Percentiles rank a stretch among this genome's conserved stretches.
Conservation (phyloP, 192 early-diverging fungal genomes). For the Helicostylum pulchrum region DNA sequence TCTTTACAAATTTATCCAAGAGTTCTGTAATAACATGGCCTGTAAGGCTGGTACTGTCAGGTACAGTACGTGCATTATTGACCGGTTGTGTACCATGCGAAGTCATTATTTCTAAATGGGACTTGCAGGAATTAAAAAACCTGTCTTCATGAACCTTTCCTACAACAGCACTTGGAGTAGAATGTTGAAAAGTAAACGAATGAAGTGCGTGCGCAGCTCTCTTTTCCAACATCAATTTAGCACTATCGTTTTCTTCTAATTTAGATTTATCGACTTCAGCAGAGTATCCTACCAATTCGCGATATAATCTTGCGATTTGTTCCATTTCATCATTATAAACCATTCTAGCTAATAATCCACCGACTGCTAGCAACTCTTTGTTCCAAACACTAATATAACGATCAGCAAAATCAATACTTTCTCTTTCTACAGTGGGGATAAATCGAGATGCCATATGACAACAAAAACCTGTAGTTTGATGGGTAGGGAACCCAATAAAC, state of each 20-base stretch:
- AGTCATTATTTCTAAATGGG: conserved; percentile 60
- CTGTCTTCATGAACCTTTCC: conserved; percentile 52
- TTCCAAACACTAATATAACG: conserved; percentile 76
- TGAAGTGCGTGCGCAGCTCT: conserved; percentile 64
- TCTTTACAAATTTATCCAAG: conserved; percentile 62
- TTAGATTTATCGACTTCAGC: conserved; percentile 34
- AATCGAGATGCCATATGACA: conserved; percentile 77
- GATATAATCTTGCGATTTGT: conserved; percentile 53
- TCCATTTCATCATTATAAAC: conserved; percentile 77
- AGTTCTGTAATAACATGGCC: conserved; percentile 51
- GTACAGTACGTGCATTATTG: conserved; percentile 42
- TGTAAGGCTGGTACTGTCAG: neutral
- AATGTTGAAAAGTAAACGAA: conserved; percentile 64
- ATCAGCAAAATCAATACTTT: conserved; percentile 88
- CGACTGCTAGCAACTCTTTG: conserved; percentile 71
- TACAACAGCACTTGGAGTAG: conserved; percentile 69
- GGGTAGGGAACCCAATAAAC: conserved; percentile 89
- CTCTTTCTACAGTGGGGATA: conserved; percentile 91
- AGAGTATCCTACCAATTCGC: conserved; percentile 37
- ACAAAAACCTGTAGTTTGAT: conserved; percentile 85
- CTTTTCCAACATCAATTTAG: conserved; percentile 49
- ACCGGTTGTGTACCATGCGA: conserved; percentile 58
- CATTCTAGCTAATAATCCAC: conserved; percentile 68
- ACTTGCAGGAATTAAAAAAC: conserved; percentile 53
- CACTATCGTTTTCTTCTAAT: conserved; percentile 39